These are phyloP conservation scores for Chlorella variabilis DNA, from an alignment of 163 green algal genomes.

Conservation along the genomic window DNA sequence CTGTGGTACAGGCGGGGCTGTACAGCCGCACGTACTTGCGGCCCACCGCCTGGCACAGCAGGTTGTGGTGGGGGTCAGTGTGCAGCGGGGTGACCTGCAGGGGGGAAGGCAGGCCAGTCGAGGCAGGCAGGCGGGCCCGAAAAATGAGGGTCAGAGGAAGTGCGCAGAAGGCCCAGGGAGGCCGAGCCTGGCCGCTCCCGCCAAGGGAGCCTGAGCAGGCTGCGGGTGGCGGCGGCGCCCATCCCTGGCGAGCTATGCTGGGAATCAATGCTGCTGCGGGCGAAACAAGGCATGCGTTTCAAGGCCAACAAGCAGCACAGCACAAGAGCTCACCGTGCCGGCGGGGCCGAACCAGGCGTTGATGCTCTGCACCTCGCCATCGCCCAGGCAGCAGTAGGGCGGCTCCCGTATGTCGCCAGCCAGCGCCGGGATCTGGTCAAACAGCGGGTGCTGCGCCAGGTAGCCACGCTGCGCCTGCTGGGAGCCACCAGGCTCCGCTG, in stretches of 20 bases:
- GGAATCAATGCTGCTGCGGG: too few species aligned
- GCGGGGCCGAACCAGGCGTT: conserved; percentile 95
- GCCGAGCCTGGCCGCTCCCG: too few species aligned
- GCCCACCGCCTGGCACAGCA: conserved; percentile 90
- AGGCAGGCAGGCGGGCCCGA: neutral
- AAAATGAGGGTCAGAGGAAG: too few species aligned
- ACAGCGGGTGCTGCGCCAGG: conserved; percentile 91
- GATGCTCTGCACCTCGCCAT: conserved; percentile 54
- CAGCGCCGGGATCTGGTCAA: conserved; percentile 87
- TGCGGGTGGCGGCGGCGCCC: too few species aligned
- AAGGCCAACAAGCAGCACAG: too few species aligned
- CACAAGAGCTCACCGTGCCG: conserved; percentile 70
- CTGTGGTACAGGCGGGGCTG: conserved; percentile 47
- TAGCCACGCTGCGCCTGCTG: conserved; percentile 60
- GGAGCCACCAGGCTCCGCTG: neutral
- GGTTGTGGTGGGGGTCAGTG: conserved; percentile 90
- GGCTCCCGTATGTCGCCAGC: conserved; percentile 69
- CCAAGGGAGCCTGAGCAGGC: too few species aligned
- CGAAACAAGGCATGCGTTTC: too few species aligned
- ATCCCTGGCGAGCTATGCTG: too few species aligned
- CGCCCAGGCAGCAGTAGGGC: conserved; percentile 60
- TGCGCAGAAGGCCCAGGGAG: too few species aligned
- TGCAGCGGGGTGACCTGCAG: conserved; percentile 87
- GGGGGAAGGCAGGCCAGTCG: neutral
- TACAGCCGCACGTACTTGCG: conserved; percentile 96